phyloP scores from a whole-genome alignment of 768 basidiomycete species.

The Rhodotorula kratochvilovae region DNA sequence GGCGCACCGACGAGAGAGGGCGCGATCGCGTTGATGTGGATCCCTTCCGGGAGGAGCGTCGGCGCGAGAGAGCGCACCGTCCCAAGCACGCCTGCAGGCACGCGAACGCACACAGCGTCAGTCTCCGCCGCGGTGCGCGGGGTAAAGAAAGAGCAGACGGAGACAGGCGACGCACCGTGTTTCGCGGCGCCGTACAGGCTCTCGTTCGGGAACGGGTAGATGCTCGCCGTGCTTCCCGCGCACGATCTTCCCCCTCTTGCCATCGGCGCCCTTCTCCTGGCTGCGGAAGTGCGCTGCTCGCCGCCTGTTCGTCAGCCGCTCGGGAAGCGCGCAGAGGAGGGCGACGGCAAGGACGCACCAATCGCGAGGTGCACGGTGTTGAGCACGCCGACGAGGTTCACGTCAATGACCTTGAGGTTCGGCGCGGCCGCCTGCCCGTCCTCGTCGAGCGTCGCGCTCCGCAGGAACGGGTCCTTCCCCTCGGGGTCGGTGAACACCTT shows the following conservation, averaged over 20 bases:
- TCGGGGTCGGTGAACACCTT: constrained; percentile 6
- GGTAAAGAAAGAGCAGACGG: too few species aligned
- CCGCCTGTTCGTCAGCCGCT: too few species aligned
- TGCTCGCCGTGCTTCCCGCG: background rate
- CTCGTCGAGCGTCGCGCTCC: background rate
- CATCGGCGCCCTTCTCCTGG: background rate
- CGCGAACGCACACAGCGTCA: background rate
- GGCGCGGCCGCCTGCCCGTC: background rate
- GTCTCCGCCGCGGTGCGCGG: too few species aligned
- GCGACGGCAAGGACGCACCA: too few species aligned
- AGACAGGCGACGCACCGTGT: constrained; percentile 11
- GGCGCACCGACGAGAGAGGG: constrained; percentile 3
- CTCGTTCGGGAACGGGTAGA: constrained; percentile 14
- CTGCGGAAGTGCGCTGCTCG: background rate
- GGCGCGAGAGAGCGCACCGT: background rate
- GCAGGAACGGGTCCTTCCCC: constrained; percentile 7
- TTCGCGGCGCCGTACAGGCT: constrained; percentile 6
- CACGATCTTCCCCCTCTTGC: background rate
- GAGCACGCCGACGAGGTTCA: constrained; percentile 1
- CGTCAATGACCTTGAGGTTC: background rate
- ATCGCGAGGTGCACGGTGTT: background rate
- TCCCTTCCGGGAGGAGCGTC: background rate
- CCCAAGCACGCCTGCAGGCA: background rate
- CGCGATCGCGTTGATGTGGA: constrained; percentile 4
- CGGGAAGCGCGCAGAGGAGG: too few species aligned